Conservation (phyloP, 331 rosid genomes). For the Ulmus americana region DNA sequence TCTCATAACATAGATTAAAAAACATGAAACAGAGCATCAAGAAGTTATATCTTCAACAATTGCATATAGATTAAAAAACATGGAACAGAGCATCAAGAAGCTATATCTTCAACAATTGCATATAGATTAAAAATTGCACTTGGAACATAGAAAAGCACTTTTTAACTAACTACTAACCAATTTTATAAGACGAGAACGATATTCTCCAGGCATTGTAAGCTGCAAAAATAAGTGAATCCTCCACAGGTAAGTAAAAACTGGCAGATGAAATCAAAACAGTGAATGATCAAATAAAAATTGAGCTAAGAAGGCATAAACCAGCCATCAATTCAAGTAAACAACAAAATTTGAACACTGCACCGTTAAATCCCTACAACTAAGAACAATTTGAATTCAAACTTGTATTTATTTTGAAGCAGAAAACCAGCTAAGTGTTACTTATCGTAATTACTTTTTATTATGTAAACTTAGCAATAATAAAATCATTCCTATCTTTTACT, state of each 20-base stretch:
- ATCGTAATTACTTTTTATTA: not conserved
- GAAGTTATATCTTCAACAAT: not conserved
- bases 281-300: too few relatives aligned
- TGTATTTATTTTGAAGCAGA: not conserved
- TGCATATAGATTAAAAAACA: too few relatives aligned
- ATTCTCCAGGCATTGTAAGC: conserved; percentile 86
- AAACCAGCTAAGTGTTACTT: not conserved
- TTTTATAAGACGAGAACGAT: conserved; percentile 73
- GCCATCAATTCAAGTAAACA: conserved; percentile 1
- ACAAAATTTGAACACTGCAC: not conserved
- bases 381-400: not conserved
- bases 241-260: conserved; percentile 7
- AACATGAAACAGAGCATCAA: too few relatives aligned
- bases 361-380: not conserved
- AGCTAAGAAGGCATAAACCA: not conserved
- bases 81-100: not conserved
- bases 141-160: not conserved
- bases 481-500: not conserved
- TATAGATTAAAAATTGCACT: not conserved
- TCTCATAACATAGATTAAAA: too few relatives aligned
- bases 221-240: conserved; percentile 31
- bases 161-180: conserved; percentile 49
- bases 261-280: not conserved
- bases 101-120: not conserved
- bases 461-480: not conserved